Evolutionary conservation across 176 grass and related monocot species (phyloP).

Genomic region (Thinopyrum elongatum): DNA sequence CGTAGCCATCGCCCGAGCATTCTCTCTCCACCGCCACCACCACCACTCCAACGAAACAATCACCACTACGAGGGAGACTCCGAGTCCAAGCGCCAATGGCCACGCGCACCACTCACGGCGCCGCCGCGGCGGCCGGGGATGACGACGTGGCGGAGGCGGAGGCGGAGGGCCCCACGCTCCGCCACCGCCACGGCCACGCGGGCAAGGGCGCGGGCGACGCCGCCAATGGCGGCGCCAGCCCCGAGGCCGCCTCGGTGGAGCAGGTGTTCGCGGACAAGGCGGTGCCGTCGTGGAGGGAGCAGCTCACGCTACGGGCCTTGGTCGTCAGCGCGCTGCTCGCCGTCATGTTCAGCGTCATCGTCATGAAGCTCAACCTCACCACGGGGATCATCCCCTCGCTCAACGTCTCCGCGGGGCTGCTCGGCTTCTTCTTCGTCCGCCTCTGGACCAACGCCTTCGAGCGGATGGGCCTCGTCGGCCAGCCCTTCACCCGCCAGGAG

Average conservation of each 20-base stretch:
- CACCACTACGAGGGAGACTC: not conserved
- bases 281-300: conserved; percentile 69
- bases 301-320: conserved; percentile 73
- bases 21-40: not conserved
- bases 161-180: conserved; percentile 23
- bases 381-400: conserved; percentile 93
- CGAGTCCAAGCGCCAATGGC: not conserved
- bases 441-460: conserved; percentile 63
- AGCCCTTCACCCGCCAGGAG: conserved; percentile 84
- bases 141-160: conserved; percentile 39
- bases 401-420: conserved; percentile 87
- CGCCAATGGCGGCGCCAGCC: not conserved
- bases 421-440: conserved; percentile 92
- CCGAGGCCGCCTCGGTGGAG: conserved; percentile 47
- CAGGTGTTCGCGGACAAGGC: conserved; percentile 55
- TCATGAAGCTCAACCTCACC: conserved; percentile 99
- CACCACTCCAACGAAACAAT: not conserved
- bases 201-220: conserved; percentile 10
- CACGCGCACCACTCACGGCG: conserved; percentile 6
- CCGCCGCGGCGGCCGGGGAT: not conserved
- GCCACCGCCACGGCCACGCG: conserved; percentile 47
- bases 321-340: conserved; percentile 63
- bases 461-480: conserved; percentile 36
- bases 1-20: not conserved
- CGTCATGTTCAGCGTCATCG: conserved; percentile 83